Base-by-base conservation (phyloP, 306 rosid genomes). In the Sphenostylis stenocarpa region DNA sequence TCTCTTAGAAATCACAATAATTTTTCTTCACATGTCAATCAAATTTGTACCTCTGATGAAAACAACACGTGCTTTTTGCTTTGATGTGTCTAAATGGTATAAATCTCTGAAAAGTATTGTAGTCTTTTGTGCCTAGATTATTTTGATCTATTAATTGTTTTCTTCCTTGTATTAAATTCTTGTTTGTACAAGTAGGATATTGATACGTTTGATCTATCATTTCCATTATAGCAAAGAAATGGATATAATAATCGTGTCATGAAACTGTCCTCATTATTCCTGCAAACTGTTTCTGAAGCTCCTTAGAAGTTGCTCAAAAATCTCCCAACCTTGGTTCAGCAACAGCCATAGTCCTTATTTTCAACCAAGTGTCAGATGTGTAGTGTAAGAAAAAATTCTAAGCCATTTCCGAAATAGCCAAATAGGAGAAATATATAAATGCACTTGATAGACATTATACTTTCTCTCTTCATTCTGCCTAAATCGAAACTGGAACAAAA, bases 21-120 rank as follows among this genome's bases (percentile, higher is more conserved):
- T 56, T 29, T 29, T 17, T 53, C 52, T 57, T 20, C 12, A 44
- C 17, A 14, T 39, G 45, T 20, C n/a, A 33, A 29, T 52, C 39
- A 68, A 56, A 77, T 43, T 63, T 75, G 51, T 49, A 51, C 8
- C 16, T 44, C 70, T 68, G 38, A 68, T 55, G 49, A 53, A n/a
- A 24, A 28, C 5, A 20, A 53, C 41, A 21, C 34, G 7, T 31
- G n/a, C 19, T 77, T 69, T 44, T 20, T 31, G 23, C 43, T 58
- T 29, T 60, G 14, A 45, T 19, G 16, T 58, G 39, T 77, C 36
- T 55, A 19, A 29, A 29, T 19, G 24, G n/a, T 78, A 45, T 63
- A 70, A 21, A 53, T 28, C 1, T 4, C 19, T 1, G 44, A 68
- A 78, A 23, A 58, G 23, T 60, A 31, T 77, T 57, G 19, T 43